A percentile compares a stretch with the other conserved stretches of the same genome.
These are phyloP conservation scores for Backusella tuberculispora DNA, from an alignment of 192 early-diverging fungal genomes.

Conservation along the genomic window DNA sequence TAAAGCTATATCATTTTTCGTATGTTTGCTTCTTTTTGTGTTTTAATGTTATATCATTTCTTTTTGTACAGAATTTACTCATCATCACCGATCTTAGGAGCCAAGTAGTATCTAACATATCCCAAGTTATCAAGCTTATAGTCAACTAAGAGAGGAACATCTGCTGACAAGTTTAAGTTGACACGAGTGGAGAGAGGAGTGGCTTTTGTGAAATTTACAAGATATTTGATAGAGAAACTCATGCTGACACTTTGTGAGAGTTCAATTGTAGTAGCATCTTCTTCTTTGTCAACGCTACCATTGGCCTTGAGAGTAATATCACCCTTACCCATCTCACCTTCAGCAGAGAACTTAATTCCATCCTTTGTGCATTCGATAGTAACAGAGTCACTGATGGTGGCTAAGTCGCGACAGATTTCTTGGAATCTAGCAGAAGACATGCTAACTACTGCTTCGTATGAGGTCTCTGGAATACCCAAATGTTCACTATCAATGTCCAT, in stretches of 20 bases:
- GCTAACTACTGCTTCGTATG: slow-evolving; percentile 87
- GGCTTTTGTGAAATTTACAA: slow-evolving; percentile 94
- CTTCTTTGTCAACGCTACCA: slow-evolving; percentile 70
- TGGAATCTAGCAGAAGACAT: slow-evolving; percentile 92
- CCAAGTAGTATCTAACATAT: slow-evolving; percentile 92
- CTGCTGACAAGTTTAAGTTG: slow-evolving; percentile 80
- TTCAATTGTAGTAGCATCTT: slow-evolving; percentile 74
- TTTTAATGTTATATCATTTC: neutral
- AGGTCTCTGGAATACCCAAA: slow-evolving; percentile 93
- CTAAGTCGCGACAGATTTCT: slow-evolving; percentile 89
- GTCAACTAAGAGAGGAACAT: slow-evolving; percentile 92
- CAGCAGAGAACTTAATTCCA: slow-evolving; percentile 85
- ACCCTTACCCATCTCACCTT: slow-evolving; percentile 90
- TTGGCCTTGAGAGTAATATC: slow-evolving; percentile 77
- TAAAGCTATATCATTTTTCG: neutral
- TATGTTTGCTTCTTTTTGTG: neutral
- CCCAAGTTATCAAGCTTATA: slow-evolving; percentile 90
- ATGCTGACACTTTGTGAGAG: slow-evolving; percentile 79
- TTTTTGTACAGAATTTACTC: slow-evolving; percentile 22
- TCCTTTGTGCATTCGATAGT: slow-evolving; percentile 92
- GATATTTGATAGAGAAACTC: slow-evolving; percentile 93
- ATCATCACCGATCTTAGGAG: slow-evolving; percentile 30
- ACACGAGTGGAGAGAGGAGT: slow-evolving; percentile 81
- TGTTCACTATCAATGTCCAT: slow-evolving; percentile 99
- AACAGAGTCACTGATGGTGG: slow-evolving; percentile 84